A percentile compares a stretch with the other conserved stretches of the same genome.
Conservation (phyloP, 306 rosid species). For the Lagenaria siceraria region DNA sequence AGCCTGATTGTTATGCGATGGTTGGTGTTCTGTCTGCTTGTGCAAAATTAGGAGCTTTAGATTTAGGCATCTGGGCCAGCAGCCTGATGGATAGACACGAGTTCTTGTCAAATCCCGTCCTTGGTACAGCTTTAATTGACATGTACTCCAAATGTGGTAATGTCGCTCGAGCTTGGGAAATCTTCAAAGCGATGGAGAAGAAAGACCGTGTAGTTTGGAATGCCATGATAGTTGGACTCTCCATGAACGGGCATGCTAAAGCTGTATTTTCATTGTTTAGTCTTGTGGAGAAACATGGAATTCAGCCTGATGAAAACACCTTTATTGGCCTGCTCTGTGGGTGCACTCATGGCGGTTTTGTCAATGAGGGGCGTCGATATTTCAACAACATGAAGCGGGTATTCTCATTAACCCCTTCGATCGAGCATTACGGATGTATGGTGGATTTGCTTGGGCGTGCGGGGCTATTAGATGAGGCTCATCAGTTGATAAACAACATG, state of each 20-base stretch:
- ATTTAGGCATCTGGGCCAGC: conserved; percentile 12
- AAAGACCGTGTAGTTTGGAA: conserved; percentile 55
- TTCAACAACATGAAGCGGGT: conserved; percentile 33
- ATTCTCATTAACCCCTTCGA: conserved; percentile 19
- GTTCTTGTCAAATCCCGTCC: conserved; percentile 37
- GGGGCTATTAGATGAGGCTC: not conserved
- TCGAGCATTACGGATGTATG: conserved; percentile 2
- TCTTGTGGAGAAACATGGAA: conserved; percentile 44
- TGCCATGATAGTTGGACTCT: conserved; percentile 50
- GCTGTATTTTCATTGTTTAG: conserved; percentile 52
- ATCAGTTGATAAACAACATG: not conserved
- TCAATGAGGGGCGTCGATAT: conserved; percentile 47
- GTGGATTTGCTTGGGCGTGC: conserved; percentile 1
- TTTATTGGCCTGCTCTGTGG: conserved; percentile 60
- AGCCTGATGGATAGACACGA: conserved; percentile 36
- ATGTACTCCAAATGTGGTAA: conserved; percentile 69
- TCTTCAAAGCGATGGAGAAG: conserved; percentile 38
- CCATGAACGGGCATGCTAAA: conserved; percentile 50
- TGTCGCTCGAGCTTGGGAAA: conserved; percentile 35
- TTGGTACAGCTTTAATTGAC: conserved; percentile 64
- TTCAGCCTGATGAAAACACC: conserved; percentile 47
- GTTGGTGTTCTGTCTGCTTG: conserved; percentile 28
- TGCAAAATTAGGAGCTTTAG: conserved; percentile 4
- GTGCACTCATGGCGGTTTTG: conserved; percentile 66
- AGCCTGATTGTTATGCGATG: conserved; percentile 52